Evolutionary conservation across 257 asterid species (phyloP).

Genomic region (Avicennia marina): DNA sequence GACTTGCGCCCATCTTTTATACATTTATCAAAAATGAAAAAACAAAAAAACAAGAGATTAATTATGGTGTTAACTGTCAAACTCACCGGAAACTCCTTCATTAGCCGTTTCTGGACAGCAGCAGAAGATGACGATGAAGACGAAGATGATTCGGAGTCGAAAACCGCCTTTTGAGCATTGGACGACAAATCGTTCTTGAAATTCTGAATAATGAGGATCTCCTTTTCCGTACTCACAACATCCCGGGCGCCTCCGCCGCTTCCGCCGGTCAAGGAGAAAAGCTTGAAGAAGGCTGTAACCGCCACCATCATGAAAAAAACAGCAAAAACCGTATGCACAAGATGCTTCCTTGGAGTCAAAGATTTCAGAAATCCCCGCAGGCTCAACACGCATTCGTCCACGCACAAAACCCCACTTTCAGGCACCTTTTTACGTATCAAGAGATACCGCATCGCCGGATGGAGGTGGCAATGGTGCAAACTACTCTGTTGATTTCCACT

Average conservation of each 20-base stretch:
- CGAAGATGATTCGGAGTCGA: conserved; percentile 28
- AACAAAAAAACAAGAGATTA: too few species aligned
- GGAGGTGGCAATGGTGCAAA: conserved; percentile 9
- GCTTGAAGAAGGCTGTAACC: conserved; percentile 48
- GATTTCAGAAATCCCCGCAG: conserved; percentile 23
- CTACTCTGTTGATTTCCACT: background rate
- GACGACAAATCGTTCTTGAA: conserved; percentile 19
- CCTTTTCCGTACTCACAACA: conserved; percentile 17
- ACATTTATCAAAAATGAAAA: too few species aligned
- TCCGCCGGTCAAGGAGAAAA: conserved; percentile 23
- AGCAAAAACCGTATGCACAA: conserved; percentile 38
- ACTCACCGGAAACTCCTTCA: conserved; percentile 42
- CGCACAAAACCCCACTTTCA: conserved; percentile 38
- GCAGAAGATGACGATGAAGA: too few species aligned
- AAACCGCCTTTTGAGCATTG: conserved; percentile 32
- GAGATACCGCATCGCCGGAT: conserved; percentile 29
- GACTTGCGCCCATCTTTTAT: too few species aligned
- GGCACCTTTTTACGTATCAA: conserved; percentile 42
- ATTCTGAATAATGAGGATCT: conserved; percentile 22
- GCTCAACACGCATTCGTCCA: conserved; percentile 27
- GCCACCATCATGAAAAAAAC: conserved; percentile 32
- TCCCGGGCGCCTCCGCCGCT: conserved; percentile 22
- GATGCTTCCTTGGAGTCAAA: conserved; percentile 45
- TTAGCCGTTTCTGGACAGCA: conserved; percentile 22
- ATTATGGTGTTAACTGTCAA: too few species aligned